Base-by-base conservation (phyloP, 495 filamentous ascomycete species). In the Xylaria telfairii region DNA sequence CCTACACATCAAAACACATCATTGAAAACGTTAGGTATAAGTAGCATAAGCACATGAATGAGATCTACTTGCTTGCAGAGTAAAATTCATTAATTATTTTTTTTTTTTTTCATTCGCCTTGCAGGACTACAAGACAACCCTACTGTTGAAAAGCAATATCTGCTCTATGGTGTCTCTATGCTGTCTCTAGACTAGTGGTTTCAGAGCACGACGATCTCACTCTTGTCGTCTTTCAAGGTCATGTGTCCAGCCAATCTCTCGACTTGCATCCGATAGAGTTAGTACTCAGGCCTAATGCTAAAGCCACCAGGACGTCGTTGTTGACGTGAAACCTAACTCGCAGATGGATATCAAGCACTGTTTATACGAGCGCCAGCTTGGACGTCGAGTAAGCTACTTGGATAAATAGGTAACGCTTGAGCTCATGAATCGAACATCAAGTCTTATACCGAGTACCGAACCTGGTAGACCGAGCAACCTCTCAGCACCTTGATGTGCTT, bases 111-210 rank as follows among this genome's bases (percentile, higher is more conserved):
- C 6, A 9, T 37, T 34, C 39, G 13, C 42, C 51, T 46, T 24
- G 5, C 26, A 19, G 24, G 26, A 46, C 2, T 10, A n/a, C 7
- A 7, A 61, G 41, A 49, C 19, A 49, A 42, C 28, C 41, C 17
- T 15, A 39, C 34, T 34, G 21, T 56, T 46, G 44, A 62, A 34
- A 53, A 63, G 67, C 49, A 21, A 12, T 21, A 21, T 42, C 46
- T 19, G 12, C 47, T 34, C 5, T n/a, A 34, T 49, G 39, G 41
- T 39, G 42, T 68, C 19, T 47, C 19, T 37, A 13, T n/a, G n/a
- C n/a, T n/a, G n/a, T n/a, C n/a, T n/a, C n/a, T n/a, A n/a, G n/a
- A 59, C 56, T 21, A 37, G 42, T 61, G 46, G 12, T 69, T 47
- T 24, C 44, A 69, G 39, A 69, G 44, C 30, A 51, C 19, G 32